A percentile compares a stretch with the other conserved stretches of the same genome.
Conservation (phyloP, 345 rosid genomes). For the Brassica incana region DNA sequence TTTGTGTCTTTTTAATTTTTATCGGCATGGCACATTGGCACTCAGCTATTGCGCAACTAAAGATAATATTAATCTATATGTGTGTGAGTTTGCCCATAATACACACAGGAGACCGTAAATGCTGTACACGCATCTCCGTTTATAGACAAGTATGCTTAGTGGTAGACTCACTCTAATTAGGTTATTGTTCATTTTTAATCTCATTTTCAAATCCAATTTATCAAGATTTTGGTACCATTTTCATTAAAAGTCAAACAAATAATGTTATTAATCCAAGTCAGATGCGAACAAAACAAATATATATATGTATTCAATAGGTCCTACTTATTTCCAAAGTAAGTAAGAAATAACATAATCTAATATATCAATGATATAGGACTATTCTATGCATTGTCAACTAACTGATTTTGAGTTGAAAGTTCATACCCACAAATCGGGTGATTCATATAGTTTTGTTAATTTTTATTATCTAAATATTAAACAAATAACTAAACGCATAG, state of each 20-base stretch:
- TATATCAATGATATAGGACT: background rate
- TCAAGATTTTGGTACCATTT: background rate
- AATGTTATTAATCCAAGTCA: background rate
- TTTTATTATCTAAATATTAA: background rate
- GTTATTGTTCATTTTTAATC: background rate
- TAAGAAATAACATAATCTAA: background rate
- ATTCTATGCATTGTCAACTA: background rate
- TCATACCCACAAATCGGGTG: background rate
- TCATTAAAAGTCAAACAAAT: background rate
- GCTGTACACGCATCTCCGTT: constrained; percentile 19
- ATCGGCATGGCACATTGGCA: constrained; percentile 36
- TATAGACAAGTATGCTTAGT: constrained; percentile 2
- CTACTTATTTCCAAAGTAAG: background rate
- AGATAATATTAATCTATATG: background rate
- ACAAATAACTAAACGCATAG: background rate
- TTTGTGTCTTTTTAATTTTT: constrained; percentile 12
- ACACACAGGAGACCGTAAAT: constrained; percentile 1
- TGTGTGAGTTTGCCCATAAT: constrained; percentile 9
- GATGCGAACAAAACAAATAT: background rate
- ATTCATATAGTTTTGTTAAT: background rate
- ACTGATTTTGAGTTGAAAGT: background rate
- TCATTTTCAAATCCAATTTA: background rate
- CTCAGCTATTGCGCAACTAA: constrained; percentile 14
- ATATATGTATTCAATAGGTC: background rate
- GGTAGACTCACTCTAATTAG: constrained; percentile 4